Evolutionary conservation across 306 rosid genomes (phyloP), one percentile per base, ranked within the genome.

Genomic region (Hippophae rhamnoides): DNA sequence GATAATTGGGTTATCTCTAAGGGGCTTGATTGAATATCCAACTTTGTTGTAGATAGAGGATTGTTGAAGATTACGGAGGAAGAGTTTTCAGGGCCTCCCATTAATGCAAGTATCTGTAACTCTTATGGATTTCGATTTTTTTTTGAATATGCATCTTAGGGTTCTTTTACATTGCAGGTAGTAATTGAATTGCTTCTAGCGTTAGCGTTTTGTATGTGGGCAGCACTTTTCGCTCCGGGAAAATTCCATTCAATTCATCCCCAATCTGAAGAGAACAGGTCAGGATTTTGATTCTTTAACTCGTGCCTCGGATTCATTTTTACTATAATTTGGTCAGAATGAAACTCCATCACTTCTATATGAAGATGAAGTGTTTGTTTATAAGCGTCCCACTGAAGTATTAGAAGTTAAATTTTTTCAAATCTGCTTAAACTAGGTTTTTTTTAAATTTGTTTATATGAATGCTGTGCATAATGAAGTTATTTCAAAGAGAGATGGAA

Each of bases 31-130:
- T 72, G 72, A 58, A 6, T 52, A 13, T 56, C 10, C 42, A 43
- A 41, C 67, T 69, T 72, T 54, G 54, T 43, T 74, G 72, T 82
- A 89, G 97, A 89, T 60, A 81, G 90, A 81, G 76, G 74, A 52
- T 73, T 89, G 80, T 65, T 86, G 83, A 89, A 89, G 88, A 89
- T 89, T 60, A 84, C 68, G 56, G 95, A 89, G 72, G 94, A 84
- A 65, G 88, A 89, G 81, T 89, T 89, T 81, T 80, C 94, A 3
- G 90, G 86, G 14, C 87, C 93, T 71, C 97, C 97, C 14, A 40
- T 82, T 58, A 75, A 62, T 27, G 97, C 84, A 62, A 76, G 77
- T 23, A 12, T 65, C 52, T 6, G 27, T 7, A 8, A 11, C 13
- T 52, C 50, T 68, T 13, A 6, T 59, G 50, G 64, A 13, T 63